Base-by-base conservation (phyloP, 176 grass and related monocot species). In the Ensete glaucum region DNA sequence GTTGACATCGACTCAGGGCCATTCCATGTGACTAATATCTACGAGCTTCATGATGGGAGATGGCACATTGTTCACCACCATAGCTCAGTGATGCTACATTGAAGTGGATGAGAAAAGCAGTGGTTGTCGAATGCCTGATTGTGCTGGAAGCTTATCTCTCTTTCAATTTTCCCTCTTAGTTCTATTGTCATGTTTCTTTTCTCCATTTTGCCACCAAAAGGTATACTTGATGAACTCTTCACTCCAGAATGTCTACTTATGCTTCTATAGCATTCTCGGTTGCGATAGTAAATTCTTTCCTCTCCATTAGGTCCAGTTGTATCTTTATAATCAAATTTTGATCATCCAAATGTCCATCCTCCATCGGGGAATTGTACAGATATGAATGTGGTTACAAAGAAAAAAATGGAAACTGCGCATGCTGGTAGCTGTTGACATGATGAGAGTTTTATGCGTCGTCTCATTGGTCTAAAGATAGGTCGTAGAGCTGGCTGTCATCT, bases 61-160 rank as follows among this genome's bases (percentile, higher is more conserved):
- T 99, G 96, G 91, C 89, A 86, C 65, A 89, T 99, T 81, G 91
- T 99, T 85, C 88, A 91, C 69, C 91, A 99, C 80, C 91, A 99
- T 62, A 91, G 82, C 69, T 99, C 91, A 0, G 57, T 65, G 9
- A 86, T 94, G 78, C 25, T 69, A 48, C 27, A 69, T 43, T 43
- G 34, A 43, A 43, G 34, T 43, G 34, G 9, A 22, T 10, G 65
- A 9, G 15, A 49, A 49, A 68, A 48, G 15, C 65, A 68, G 27
- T 43, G 65, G 43, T 68, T 68, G 14, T 16, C 4, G 34, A 43
- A 43, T 43, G 34, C 34, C 34, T 43, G 34, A 43, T 34, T 43
- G 29, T 43, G 65, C 26, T 3, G 24, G 16, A 27, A 13, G 13
- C 15, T 48, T 49, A 12, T 49, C 49, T 69, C 17, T 10, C 19